Conservation (phyloP, 257 asterid species). For the Jacaranda mimosifolia region DNA sequence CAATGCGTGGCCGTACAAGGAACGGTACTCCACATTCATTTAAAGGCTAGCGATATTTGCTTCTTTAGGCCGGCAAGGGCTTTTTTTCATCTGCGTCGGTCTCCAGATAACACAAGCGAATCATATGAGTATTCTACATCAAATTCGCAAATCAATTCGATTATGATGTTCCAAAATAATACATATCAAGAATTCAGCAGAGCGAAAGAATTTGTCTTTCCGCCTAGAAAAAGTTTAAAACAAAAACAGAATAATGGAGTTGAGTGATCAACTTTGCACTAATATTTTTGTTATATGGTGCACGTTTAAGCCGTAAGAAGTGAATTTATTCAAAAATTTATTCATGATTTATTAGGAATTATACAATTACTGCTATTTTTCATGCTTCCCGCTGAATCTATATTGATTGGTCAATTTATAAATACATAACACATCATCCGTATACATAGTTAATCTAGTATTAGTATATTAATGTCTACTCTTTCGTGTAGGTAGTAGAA, state of each 20-base stretch:
- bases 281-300: too few species aligned
- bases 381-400: background rate
- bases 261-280: background rate
- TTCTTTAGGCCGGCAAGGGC: too few species aligned
- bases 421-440: background rate
- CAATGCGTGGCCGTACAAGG: background rate
- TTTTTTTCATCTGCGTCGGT: too few species aligned
- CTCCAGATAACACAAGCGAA: too few species aligned
- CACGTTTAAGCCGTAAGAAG: too few species aligned
- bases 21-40: background rate
- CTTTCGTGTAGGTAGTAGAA: background rate
- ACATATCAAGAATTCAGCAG: too few species aligned
- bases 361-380: too few species aligned
- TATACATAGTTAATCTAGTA: background rate
- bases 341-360: too few species aligned
- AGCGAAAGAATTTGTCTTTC: background rate
- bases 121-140: too few species aligned
- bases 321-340: too few species aligned
- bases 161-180: too few species aligned
- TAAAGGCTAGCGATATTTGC: too few species aligned
- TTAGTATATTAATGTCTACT: background rate
- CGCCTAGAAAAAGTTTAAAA: background rate
- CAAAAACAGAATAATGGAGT: background rate
- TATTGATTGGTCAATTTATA: background rate
- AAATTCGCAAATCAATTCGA: background rate